Base-by-base conservation (phyloP, 768 basidiomycete species). In the Agaricus blazei region DNA sequence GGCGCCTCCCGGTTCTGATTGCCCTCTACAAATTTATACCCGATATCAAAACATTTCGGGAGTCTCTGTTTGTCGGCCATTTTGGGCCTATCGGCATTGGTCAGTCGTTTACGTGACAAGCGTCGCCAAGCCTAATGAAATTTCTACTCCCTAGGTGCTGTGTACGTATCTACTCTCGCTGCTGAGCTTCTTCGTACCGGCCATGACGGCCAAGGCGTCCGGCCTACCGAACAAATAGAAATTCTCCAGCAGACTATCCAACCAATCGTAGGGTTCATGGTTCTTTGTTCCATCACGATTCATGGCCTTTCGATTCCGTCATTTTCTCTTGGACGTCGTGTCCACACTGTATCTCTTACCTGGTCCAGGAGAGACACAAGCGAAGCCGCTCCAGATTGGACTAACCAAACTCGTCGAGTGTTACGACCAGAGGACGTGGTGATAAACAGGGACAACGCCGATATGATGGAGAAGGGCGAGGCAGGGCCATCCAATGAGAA, bases 191-290 rank as follows among this genome's bases (percentile, higher is more conserved):
- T 95, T 14, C 80, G 70, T 24, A 60, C 71, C 11, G 62, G 68
- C 3, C 64, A 70, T 31, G 75, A 81, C 4, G 80, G 27, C 6
- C 55, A 85, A 0, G 70, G 72, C 31, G 73, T 54, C 26, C 47
- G 57, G 28, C 52, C 57, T 41, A 46, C 56, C 26, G 44, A 74
- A 15, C 85, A 90, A 65, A 73, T 81, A 8, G 80, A 88, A 52
- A 68, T 87, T 12, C 75, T 99, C 14, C 78, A 83, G 1, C 75
- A 84, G 11, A 75, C 83, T 4, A 94, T 98, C 54, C 90, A 95
- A 66, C 97, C 97, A 0, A 91, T 99, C 60, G 90, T 93, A 9
- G 86, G 89, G 1, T 98, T 97, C 70, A 85, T 98, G 83, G 97
- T 99, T 3, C 78, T 99, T 7, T 86, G 84, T 62, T 96, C 93